Base-by-base conservation (phyloP, 169 alveolate species). In the Plasmodium yoelii region DNA sequence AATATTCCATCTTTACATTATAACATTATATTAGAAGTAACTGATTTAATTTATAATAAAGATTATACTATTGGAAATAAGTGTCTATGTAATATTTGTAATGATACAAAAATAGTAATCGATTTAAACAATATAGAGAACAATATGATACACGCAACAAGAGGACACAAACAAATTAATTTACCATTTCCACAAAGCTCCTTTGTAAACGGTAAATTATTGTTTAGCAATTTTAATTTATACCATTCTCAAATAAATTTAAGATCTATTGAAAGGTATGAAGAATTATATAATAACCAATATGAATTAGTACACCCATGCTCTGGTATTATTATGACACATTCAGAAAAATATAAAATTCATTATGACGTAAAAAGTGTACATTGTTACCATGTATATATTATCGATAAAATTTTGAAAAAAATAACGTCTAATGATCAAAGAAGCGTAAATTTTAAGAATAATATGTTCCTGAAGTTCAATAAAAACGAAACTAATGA, bases 1-100 rank as follows among this genome's bases (percentile, higher is more conserved):
- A 24, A 72, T 15, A 86, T 86, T 44, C 91, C 91, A 56, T 69
- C 91, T 15, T 51, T 86, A 34, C 73, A 86, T 42, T 86, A 86
- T 24, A 60, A 64, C 28, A 63, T 86, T 8, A 51, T 68, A 15
- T 46, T 86, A 65, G 91, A 86, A 71, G 65, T 59, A 42, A 13
- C 91, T 28, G 91, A 86, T 71, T 57, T 71, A 39, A 57, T 69
- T 22, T 15, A 57, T 55, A 47, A 70, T 28, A 22, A 13, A 39
- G 91, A 71, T 19, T 86, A 86, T 51, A 64, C 44, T 24, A 71
- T 86, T 5, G 91, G 91, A n/a, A 24, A 70, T 15, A 47, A 70
- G 1, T 86, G 91, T 42, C 18, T 57, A 7, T 86, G 91, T 26
- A 39, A 5, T 0, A n/a, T 19, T 15, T 86, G 91, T 60, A 46